Evolutionary conservation across 192 early-diverging fungal genomes (phyloP), one percentile per base, ranked within the genome.

Genomic region (Podila clonocystis): DNA sequence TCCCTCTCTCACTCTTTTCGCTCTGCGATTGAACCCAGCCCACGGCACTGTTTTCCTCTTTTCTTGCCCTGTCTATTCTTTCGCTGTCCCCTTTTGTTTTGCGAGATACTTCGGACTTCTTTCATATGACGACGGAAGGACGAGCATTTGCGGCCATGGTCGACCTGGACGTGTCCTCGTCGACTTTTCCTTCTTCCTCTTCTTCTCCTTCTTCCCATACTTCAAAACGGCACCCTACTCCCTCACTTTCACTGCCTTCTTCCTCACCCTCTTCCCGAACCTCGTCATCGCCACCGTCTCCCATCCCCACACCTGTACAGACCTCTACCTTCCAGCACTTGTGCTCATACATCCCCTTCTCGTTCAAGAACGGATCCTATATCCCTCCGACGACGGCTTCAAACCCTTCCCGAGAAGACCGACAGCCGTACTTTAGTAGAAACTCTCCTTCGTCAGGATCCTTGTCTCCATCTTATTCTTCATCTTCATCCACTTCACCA

Each of bases 41-140:
- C 50, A 52, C 4, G n/a, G n/a, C 20, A 55, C 52, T 55, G 8
- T 55, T 55, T 52, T 52, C 6, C n/a, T 52, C 7, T 50, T 50
- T 50, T 50, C 8, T 50, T 31, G 31, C 31, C 31, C 31, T 31
- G 31, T 50, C 20, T 4, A 3, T 52, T 55, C 22, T 26, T 26
- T n/a, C n/a, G n/a, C 26, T n/a, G 20, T 55, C 24, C 52, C 50
- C 52, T 26, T 52, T 55, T 55, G 6, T 22, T 55, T 20, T 9
- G 41, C 0, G 41, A 45, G 12, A 19, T 38, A 59, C 22, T 36
- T 38, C 33, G 28, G 20, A 63, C 33, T 38, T n/a, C 11, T 57
- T 64, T 80, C 77, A 80, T 80, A 80, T 80, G 77, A 68, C 76
- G 69, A 31, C 63, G 22, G 77, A 80, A 80, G 61, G 66, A 69